Base-by-base conservation (phyloP, 2,329 filamentous ascomycete genomes). In the Xylariaceae sp. region DNA sequence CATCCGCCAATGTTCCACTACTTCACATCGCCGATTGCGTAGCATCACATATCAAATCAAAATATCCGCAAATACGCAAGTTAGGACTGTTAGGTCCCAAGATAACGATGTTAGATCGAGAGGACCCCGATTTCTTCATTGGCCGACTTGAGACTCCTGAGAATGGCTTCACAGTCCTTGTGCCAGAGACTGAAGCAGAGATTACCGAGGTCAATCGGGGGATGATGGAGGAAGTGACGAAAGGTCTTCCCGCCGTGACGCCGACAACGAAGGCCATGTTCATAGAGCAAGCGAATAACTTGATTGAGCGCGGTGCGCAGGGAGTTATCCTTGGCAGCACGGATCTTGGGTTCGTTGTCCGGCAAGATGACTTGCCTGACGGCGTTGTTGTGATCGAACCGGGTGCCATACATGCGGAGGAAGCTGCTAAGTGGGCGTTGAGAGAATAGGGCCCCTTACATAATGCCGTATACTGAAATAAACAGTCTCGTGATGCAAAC, bases 401-500 rank as follows among this genome's bases (percentile, higher is more conserved):
- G 12, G 48, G 34, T 16, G 22, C 38, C 3, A 46, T 51, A 13
- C 48, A 51, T 42, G 48, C 48, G 0, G 48, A 51, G 19, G 43
- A 51, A 36, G 48, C 43, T 28, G 48, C 48, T 16, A 51, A 42
- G 36, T 51, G 48, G 48, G 48, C 48, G 36, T 36, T 51, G 11
- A 18, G 18, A 41, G 34, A 34, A 31, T 50, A 38, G 43, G 34
- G 4, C 13, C 4, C 22, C 22, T 38, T 5, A 36, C 13, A 16
- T 10, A 5, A 38, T 38, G 34, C 9, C 16, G 9, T 10, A 38
- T 38, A 38, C 9, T 10, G 34, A 28, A 28, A 28, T 5, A 28
- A 28, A 28, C 4, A 28, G 22, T 28, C n/a, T n/a, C n/a, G n/a
- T n/a, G n/a, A n/a, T n/a, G n/a, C n/a, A n/a, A n/a, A 28, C 7